Base-by-base conservation (phyloP, 2,329 filamentous ascomycete genomes). In the Cadophora luteo-olivacea region DNA sequence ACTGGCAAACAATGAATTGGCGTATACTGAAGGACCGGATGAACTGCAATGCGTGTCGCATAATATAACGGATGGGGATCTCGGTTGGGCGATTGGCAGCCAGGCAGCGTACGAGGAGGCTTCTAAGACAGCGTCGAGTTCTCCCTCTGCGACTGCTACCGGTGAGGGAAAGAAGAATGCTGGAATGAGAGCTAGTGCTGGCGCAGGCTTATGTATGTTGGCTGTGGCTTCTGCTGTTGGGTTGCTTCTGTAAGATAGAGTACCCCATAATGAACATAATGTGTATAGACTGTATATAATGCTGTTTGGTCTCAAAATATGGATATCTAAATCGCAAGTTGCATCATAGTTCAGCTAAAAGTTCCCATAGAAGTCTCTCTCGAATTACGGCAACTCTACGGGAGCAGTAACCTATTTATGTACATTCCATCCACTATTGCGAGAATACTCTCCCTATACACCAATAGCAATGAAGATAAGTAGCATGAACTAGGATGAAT, bases 31-130 rank as follows among this genome's bases (percentile, higher is more conserved):
- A 14, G 58, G 65, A 8, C n/a, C 29, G 7, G 63, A 70, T 32
- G 57, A 52, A 5, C n/a, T 70, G 22, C 64, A 69, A 32, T 66
- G 64, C n/a, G 33, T 69, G 6, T 25, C 63, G 58, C 67, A 69
- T 61, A 22, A 16, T 9, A 12, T 62, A 3, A 64, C 49, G 29
- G 32, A 48, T 7, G 49, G 68, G 11, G 65, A 67, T 62, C n/a
- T 69, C 4, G 64, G 68, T 1, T 67, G 68, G 68, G 68, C 61
- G 12, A 33, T 61, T 36, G 65, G 64, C 11, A 69, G 67, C 36
- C 49, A 36, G 7, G 36, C 49, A 22, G 57, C 60, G 22, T 51
- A 60, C n/a, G 45, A 45, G n/a, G 45, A 45, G 11, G 32, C 49
- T 29, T 22, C 61, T n/a, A 54, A 36, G 48, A 60, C 63, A 1